These are phyloP conservation scores for Cryptococcus amylolentus DNA, from an alignment of 1,284 basidiomycete species.

Conservation along the genomic window DNA sequence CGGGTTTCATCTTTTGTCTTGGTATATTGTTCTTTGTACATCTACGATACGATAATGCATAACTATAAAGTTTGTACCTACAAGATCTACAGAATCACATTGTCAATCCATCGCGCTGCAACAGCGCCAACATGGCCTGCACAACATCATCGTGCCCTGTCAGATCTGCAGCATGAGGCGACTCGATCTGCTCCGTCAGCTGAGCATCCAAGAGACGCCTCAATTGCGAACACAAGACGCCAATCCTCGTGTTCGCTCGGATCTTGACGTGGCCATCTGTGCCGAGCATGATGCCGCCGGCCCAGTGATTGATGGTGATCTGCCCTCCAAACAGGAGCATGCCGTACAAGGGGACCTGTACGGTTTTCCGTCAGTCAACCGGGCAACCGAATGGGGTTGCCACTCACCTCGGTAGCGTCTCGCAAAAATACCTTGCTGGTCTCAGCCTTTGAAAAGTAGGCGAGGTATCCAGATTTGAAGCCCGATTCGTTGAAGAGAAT, in stretches of 20 bases:
- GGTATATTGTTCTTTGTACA: not conserved
- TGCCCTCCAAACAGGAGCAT: conserved; percentile 79
- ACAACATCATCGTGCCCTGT: conserved; percentile 60
- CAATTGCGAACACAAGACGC: conserved; percentile 84
- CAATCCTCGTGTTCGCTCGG: conserved; percentile 80
- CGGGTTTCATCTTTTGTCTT: not conserved
- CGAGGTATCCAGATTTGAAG: conserved; percentile 74
- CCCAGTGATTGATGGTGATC: conserved; percentile 72
- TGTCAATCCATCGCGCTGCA: conserved; percentile 52
- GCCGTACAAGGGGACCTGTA: conserved; percentile 75
- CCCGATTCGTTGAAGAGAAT: conserved; percentile 68
- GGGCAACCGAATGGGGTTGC: not conserved
- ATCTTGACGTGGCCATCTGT: conserved; percentile 60
- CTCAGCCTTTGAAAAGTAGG: conserved; percentile 77
- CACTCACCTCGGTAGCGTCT: conserved; percentile 76
- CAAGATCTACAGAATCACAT: not conserved
- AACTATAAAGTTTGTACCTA: not conserved
- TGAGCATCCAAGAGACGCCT: conserved; percentile 66
- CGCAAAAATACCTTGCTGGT: conserved; percentile 83
- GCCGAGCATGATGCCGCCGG: conserved; percentile 67
- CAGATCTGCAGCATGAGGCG: conserved; percentile 51
- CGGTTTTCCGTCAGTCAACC: not conserved
- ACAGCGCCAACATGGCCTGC: conserved; percentile 65
- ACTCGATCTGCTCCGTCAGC: conserved; percentile 55
- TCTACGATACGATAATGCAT: not conserved